A percentile compares a stretch with the other conserved stretches of the same genome.
Conservation (phyloP, 2,329 filamentous ascomycete genomes). For the Phyllosticta citribraziliensis region DNA sequence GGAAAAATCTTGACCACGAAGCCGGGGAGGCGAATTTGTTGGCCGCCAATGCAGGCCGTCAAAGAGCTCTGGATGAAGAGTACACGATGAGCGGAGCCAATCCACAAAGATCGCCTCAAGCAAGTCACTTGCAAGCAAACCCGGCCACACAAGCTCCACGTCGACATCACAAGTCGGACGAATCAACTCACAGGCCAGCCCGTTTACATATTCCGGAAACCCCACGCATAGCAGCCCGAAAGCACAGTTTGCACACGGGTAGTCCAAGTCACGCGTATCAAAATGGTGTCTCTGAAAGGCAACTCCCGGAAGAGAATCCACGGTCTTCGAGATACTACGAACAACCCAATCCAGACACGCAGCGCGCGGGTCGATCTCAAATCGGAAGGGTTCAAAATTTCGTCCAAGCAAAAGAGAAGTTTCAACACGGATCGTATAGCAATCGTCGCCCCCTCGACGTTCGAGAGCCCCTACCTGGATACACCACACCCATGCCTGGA, state of each 20-base stretch:
- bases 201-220: not conserved
- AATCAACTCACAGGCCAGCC: not conserved
- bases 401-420: not conserved
- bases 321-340: not conserved
- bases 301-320: not conserved
- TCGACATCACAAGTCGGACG: not conserved
- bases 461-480: not conserved
- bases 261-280: not conserved
- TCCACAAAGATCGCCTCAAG: not conserved
- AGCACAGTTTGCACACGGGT: not conserved
- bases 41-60: not conserved
- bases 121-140: not conserved
- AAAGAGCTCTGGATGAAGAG: not conserved
- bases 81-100: conserved; percentile 6
- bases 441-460: not conserved
- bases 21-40: not conserved
- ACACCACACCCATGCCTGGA: conserved; percentile 13
- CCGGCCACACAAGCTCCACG: not conserved
- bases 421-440: no score
- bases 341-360: not conserved
- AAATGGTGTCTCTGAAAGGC: not conserved
- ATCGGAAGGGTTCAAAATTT: not conserved
- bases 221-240: not conserved
- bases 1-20: not conserved
- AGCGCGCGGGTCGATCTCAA: not conserved